Percentiles rank a stretch among this genome's conserved stretches.
These are phyloP conservation scores for Globisporangium emineosum DNA, from an alignment of 352 stramenopile species.

Conservation along the genomic window DNA sequence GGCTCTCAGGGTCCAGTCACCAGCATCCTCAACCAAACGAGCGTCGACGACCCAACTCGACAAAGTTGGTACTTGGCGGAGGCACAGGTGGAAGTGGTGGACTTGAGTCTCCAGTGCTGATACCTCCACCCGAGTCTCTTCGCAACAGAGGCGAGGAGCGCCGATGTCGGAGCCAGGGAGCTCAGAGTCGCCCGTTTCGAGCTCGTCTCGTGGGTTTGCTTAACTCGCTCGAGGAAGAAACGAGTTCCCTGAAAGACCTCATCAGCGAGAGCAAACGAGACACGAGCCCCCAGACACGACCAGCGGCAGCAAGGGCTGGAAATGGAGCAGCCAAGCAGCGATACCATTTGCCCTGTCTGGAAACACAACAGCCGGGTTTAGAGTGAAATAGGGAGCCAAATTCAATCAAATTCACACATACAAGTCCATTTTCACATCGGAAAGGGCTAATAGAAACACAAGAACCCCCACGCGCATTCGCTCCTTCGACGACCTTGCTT, in stretches of 20 bases:
- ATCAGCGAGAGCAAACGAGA: slow-evolving; percentile 9
- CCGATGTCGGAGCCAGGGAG: slow-evolving; percentile 19
- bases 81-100: too few relatives aligned
- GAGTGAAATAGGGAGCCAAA: neutral
- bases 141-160: slow-evolving; percentile 6
- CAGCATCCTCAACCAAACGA: neutral
- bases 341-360: slow-evolving; percentile 8
- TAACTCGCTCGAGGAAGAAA: slow-evolving; percentile 69
- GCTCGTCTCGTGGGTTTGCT: slow-evolving; percentile 58
- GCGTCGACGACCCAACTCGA: slow-evolving; percentile 8
- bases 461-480: neutral
- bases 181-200: slow-evolving; percentile 38
- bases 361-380: neutral
- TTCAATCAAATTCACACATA: neutral
- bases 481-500: neutral
- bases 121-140: neutral
- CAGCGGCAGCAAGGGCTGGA: neutral
- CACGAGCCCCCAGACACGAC: neutral
- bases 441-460: neutral
- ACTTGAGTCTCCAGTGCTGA: neutral
- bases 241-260: slow-evolving; percentile 40
- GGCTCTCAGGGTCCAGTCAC: too few relatives aligned
- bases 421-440: slow-evolving; percentile 7
- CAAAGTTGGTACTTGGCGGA: neutral
- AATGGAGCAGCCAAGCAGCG: neutral